Evolutionary conservation across 1,139 yeast genomes (phyloP), one percentile per base, ranked within the genome.

Genomic region (Geotrichum fermentans): DNA sequence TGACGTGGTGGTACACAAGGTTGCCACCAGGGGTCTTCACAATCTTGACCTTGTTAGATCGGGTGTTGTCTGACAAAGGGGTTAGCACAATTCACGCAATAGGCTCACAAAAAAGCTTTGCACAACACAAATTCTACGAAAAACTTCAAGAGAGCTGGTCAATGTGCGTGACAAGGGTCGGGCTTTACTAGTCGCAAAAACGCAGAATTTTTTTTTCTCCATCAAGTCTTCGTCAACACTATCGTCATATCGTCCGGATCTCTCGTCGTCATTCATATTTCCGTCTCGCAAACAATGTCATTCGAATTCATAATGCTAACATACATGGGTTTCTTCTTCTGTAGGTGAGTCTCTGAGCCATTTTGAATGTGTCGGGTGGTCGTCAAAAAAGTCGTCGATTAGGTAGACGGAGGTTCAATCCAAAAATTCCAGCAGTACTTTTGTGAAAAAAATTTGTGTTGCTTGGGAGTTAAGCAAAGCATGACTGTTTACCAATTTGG

Each of bases 21-120:
- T 83, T 83, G 73, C 97, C 97, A 81, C 98, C 98, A 75, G 98
- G 97, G 77, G 98, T 92, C 86, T 89, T 90, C 69, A 90, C 94
- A 76, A 90, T 94, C 90, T 86, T 88, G 81, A 90, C 90, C 82
- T 84, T 85, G 95, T 92, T 92, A 67, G 97, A 90, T 77, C 82
- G 85, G 83, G 97, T 88, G 95, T 90, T 90, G 95, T 88, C 65
- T 61, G 52, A 10, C 18, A 34, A 22, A 14, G 13, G 28, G 10
- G 28, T 24, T 24, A 24, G 28, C 28, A n/a, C n/a, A n/a, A n/a
- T n/a, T n/a, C n/a, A n/a, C n/a, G n/a, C n/a, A n/a, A n/a, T n/a
- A n/a, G n/a, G 18, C 13, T 33, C 16, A 35, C 20, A 37, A 30
- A 29, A 30, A 42, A 17, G 18, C n/a, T n/a, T n/a, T n/a, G n/a